These are phyloP conservation scores for Fusarium sp. DNA, from an alignment of 2,329 filamentous ascomycete genomes.

Conservation along the genomic window DNA sequence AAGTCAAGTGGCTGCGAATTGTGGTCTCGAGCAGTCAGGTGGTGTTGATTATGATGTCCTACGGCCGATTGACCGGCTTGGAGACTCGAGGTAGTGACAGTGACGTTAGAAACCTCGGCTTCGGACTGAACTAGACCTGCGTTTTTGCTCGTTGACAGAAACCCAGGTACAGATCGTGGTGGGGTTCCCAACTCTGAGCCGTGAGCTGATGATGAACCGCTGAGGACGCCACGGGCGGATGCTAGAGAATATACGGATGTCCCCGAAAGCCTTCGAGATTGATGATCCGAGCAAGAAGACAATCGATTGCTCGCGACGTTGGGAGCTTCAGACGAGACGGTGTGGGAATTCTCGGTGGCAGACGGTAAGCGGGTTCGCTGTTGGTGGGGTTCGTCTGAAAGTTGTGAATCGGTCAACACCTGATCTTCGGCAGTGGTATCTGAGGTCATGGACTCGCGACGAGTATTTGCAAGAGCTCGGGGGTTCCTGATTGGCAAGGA, in stretches of 20 bases:
- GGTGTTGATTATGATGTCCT: constrained; percentile 54
- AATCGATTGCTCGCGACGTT: constrained; percentile 53
- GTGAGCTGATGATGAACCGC: constrained; percentile 65
- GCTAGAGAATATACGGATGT: constrained; percentile 79
- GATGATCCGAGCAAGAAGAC: constrained; percentile 63
- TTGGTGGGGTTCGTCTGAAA: constrained; percentile 62
- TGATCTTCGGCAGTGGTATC: constrained; percentile 58
- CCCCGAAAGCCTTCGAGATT: constrained; percentile 76
- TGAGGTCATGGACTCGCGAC: constrained; percentile 59
- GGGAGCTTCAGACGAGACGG: constrained; percentile 62
- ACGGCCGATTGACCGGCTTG: constrained; percentile 57
- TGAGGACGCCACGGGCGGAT: constrained; percentile 65
- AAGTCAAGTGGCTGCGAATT: constrained; percentile 58
- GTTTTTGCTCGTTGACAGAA: constrained; percentile 62
- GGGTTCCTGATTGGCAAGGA: constrained; percentile 54
- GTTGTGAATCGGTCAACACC: constrained; percentile 54
- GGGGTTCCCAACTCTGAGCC: constrained; percentile 62
- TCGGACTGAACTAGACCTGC: constrained; percentile 61
- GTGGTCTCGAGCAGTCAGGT: constrained; percentile 60
- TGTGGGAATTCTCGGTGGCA: constrained; percentile 44
- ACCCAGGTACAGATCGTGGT: constrained; percentile 58
- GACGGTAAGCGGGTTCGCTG: constrained; percentile 55
- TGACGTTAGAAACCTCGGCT: constrained; percentile 63
- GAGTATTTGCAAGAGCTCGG: constrained; percentile 56
- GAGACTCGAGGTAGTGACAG: constrained; percentile 64